These are phyloP conservation scores for Globisporangium carolinianum DNA, from an alignment of 352 stramenopile species.

Conservation along the genomic window DNA sequence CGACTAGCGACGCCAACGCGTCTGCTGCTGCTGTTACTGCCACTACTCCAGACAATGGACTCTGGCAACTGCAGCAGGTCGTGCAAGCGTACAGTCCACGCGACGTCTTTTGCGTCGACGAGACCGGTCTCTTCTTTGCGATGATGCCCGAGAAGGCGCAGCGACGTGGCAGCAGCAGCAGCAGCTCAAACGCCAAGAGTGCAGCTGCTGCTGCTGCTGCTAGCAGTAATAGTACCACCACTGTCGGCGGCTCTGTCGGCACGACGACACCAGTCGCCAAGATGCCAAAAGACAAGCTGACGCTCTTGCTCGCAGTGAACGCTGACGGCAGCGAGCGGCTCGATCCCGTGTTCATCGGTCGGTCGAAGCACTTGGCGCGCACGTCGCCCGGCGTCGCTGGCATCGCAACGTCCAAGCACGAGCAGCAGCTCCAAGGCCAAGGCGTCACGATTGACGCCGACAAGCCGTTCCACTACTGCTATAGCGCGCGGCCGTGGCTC, in stretches of 20 bases:
- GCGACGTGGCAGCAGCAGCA: not conserved
- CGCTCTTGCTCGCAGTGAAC: constrained; percentile 19
- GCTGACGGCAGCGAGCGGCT: constrained; percentile 20
- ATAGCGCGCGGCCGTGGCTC: constrained; percentile 21
- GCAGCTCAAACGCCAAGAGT: not conserved
- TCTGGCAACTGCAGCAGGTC: constrained; percentile 7
- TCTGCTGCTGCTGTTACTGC: too few species aligned
- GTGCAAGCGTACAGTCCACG: constrained; percentile 7
- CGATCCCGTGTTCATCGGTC: constrained; percentile 19
- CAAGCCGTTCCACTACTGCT: constrained; percentile 20
- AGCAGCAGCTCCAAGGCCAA: not conserved
- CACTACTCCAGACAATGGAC: not conserved
- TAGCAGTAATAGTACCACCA: too few species aligned
- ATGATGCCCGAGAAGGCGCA: constrained; percentile 6
- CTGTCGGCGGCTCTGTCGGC: too few species aligned
- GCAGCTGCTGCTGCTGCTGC: not conserved
- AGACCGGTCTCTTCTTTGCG: constrained; percentile 8
- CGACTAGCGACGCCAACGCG: not conserved
- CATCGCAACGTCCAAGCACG: not conserved
- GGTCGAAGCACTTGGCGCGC: constrained; percentile 5
- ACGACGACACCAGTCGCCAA: not conserved
- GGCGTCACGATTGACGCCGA: not conserved
- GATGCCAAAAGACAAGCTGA: constrained; percentile 6
- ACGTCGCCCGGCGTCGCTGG: not conserved
- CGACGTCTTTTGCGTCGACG: constrained; percentile 9